Base-by-base conservation (phyloP, 2,329 filamentous ascomycete genomes). In the Fusarium bactridioides region DNA sequence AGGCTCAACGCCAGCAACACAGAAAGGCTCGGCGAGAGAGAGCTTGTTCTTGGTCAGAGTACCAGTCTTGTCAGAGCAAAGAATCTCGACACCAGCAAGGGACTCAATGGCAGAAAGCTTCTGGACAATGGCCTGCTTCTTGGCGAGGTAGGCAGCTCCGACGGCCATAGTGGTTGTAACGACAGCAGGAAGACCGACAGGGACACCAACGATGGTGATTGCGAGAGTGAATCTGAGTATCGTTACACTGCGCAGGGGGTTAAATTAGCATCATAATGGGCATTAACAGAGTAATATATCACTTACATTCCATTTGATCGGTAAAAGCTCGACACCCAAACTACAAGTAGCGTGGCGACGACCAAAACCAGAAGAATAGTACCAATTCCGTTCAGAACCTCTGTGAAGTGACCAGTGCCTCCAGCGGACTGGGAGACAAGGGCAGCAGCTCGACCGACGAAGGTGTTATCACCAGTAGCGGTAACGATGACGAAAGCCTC, bases 161-260 rank as follows among this genome's bases (percentile, higher is more conserved):
- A 97, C 94, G 81, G 94, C 94, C 94, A 97, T 96, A 80, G 94
- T 97, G 77, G 94, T 97, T 78, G 94, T 97, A 69, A 97, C 94
- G 85, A 97, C 94, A 77, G 93, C 94, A 68, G 94, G 94, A 74
- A 97, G 93, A 91, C 94, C 94, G 83, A 97, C 94, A 61, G 94
- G 94, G 31, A 97, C 94, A 88, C 94, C 94, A 70, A 97, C 93
- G 74, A 97, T 95, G 77, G 93, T 96, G 78, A 97, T 95, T 74
- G 93, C 94, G 48, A 97, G 88, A 61, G 94, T 96, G 85, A 94
- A 96, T 74, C 93, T 88, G 53, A 97, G 90, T 67, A 97, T 97
- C n/a, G n/a, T n/a, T n/a, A n/a, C n/a, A n/a, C 29, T 29, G 10
- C 4, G 29, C 29, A 29, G 3, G 29, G 10, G 29, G 29, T 29